A percentile compares a stretch with the other conserved stretches of the same genome.
Conservation (phyloP, 1,284 basidiomycete genomes). For the Melampsora americana region DNA sequence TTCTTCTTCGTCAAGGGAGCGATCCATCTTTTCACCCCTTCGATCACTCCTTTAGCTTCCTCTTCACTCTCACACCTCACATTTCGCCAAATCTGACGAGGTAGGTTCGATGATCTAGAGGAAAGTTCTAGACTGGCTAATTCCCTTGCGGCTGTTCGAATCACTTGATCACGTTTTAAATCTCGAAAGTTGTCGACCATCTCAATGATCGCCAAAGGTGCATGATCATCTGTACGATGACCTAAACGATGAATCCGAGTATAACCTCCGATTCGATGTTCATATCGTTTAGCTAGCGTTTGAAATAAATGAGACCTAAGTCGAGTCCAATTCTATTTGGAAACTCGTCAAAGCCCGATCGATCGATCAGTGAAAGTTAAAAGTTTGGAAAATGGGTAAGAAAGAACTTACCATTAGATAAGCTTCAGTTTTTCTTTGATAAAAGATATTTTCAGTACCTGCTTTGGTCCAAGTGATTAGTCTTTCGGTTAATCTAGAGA, state of each 20-base stretch:
- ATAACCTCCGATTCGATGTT: conserved; percentile 82
- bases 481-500: conserved; percentile 89
- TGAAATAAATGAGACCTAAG: conserved; percentile 74
- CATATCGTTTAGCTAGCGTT: conserved; percentile 76
- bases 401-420: conserved; percentile 19
- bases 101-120: conserved; percentile 10
- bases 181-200: conserved; percentile 91
- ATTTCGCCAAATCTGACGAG: conserved; percentile 38
- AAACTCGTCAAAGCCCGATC: not conserved
- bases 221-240: conserved; percentile 83
- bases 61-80: conserved; percentile 19
- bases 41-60: conserved; percentile 27
- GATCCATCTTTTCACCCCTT: conserved; percentile 20
- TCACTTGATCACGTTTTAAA: conserved; percentile 58
- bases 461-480: conserved; percentile 55
- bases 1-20: conserved; percentile 37
- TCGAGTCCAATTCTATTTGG: conserved; percentile 50
- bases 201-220: conserved; percentile 84
- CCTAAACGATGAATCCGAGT: conserved; percentile 90
- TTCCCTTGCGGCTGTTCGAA: conserved; percentile 35
- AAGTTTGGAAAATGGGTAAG: not conserved
- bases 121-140: conserved; percentile 30
- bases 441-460: conserved; percentile 13
- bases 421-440: conserved; percentile 16
- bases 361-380: not conserved